Base-by-base conservation (phyloP, 352 stramenopile genomes). In the Thraustochytrium sp. region DNA sequence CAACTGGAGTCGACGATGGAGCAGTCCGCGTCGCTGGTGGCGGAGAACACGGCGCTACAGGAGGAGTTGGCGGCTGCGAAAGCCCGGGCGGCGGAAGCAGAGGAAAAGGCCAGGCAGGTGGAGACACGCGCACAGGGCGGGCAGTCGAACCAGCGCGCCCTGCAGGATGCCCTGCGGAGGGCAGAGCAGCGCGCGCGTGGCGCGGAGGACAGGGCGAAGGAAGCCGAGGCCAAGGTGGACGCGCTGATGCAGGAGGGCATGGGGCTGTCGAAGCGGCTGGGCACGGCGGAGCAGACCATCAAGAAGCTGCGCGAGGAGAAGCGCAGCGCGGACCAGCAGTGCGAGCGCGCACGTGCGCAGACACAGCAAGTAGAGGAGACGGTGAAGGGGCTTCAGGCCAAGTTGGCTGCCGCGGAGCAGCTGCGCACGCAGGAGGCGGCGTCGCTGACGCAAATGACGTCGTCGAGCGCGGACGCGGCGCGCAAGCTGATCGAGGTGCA, bases 221-320 rank as follows among this genome's bases (percentile, higher is more conserved):
- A 80, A 23, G 68, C 68, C 36, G 68, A 72, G 46, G 21, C 18
- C 48, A 44, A 51, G 23, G 34, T 26, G 0, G 42, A 64, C 4
- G 68, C 31, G 46, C 68, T 80, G 18, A 80, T 80, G 68, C 4
- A 61, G 16, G 68, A 80, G 51, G 68, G 68, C 51, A 16, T 80
- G 11, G 68, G 18, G 34, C 68, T 80, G 34, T 80, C 68, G 9
- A 80, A 80, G 29, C 31, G 38, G 9, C 18, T 80, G 5, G 68
- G 68, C 42, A 61, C 46, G 4, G 31, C 75, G 4, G 68, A 80
- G 31, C 29, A 42, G 37, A 80, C 44, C 8, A 31, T 80, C 4
- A 80, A 75, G 2, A 80, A 80, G 48, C n/a, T 80, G 13, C 68
- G 68, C 42, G 68, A 80, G 68, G 68, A 80, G 36, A 80, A 80